Evolutionary conservation across 1,284 basidiomycete genomes (phyloP).

Genomic region (Puccinia hordei): DNA sequence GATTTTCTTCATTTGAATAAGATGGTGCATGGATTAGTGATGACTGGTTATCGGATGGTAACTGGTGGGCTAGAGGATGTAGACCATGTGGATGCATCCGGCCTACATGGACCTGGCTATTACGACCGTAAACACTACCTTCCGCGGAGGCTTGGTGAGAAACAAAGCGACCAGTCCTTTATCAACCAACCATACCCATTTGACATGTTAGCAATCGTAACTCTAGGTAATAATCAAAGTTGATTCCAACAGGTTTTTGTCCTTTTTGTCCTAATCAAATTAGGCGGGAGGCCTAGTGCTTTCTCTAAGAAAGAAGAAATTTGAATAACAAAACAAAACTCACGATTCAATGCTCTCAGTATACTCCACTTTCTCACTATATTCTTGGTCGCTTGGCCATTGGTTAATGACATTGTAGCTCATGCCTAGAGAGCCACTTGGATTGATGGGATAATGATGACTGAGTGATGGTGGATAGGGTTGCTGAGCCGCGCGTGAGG

Average conservation of each 20-base stretch:
- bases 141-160: conserved; percentile 30
- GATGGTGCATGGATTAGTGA: conserved; percentile 25
- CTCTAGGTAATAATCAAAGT: neutral
- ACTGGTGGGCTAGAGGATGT: conserved; percentile 16
- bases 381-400: conserved; percentile 37
- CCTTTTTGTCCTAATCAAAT: neutral
- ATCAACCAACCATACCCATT: neutral
- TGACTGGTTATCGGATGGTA: neutral
- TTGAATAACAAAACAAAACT: neutral
- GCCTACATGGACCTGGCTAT: neutral
- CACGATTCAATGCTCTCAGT: conserved; percentile 45
- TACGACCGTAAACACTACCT: neutral
- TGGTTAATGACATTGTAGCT: conserved; percentile 13
- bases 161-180: conserved; percentile 36
- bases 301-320: neutral
- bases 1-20: conserved; percentile 36
- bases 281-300: neutral
- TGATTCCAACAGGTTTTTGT: neutral
- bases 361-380: conserved; percentile 39
- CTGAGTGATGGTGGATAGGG: conserved; percentile 29
- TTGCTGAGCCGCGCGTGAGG: conserved; percentile 1
- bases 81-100: neutral
- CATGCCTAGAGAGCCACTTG: neutral
- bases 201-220: conserved; percentile 16
- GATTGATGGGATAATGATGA: conserved; percentile 27